Percentiles rank a stretch among this genome's conserved stretches.
Conservation (phyloP, 371 early-diverging fungal genomes). For the Actinomortierella wolfii region DNA sequence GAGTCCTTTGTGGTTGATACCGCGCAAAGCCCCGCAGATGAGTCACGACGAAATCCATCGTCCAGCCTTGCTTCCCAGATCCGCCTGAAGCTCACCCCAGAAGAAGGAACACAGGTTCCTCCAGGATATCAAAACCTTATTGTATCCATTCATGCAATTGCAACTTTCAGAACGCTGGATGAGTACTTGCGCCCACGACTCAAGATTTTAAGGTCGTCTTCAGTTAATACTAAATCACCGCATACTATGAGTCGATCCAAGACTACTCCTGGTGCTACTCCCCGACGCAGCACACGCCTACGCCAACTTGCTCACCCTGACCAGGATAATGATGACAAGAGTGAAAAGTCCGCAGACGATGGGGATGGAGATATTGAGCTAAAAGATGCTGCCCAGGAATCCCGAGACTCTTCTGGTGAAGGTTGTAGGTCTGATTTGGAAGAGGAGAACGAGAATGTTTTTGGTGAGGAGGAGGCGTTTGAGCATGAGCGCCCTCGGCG, state of each 20-base stretch:
- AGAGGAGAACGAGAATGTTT: slow-evolving; percentile 28
- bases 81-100: slow-evolving; percentile 64
- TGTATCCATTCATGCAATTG: slow-evolving; percentile 86
- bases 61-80: slow-evolving; percentile 80
- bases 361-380: slow-evolving; percentile 45
- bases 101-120: slow-evolving; percentile 58
- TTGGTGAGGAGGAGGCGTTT: slow-evolving; percentile 43
- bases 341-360: slow-evolving; percentile 13
- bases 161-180: slow-evolving; percentile 79
- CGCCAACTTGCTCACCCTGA: slow-evolving; percentile 10
- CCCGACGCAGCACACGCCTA: slow-evolving; percentile 17
- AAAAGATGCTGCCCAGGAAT: slow-evolving; percentile 12
- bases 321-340: slow-evolving; percentile 10
- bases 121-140: slow-evolving; percentile 58
- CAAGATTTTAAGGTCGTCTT: slow-evolving; percentile 1
- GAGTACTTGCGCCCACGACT: slow-evolving; percentile 72
- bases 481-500: neutral
- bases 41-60: slow-evolving; percentile 59
- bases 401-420: too few species aligned
- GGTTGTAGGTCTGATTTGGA: slow-evolving; percentile 22
- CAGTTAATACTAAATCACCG: too few species aligned
- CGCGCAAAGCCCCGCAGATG: slow-evolving; percentile 39
- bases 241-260: slow-evolving; percentile 7
- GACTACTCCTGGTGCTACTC: neutral
- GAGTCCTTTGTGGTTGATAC: slow-evolving; percentile 74